Percentiles rank a stretch among this genome's conserved stretches.
Conservation (phyloP, 495 filamentous ascomycete species). For the Darksidea phi region DNA sequence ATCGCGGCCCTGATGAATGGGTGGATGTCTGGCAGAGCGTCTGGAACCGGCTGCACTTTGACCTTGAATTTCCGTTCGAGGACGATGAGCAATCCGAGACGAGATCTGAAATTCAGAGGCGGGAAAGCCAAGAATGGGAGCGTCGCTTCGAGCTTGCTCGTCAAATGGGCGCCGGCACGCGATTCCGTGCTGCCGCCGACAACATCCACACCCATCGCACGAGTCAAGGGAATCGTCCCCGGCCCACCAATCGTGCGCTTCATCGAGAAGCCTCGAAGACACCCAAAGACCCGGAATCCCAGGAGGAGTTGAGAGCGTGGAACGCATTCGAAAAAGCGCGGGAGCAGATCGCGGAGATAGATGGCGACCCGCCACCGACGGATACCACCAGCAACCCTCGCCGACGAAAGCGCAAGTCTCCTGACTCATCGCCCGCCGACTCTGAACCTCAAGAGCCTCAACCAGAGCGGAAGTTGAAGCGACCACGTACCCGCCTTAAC, state of each 20-base stretch:
- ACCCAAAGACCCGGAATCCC: constrained; percentile 62
- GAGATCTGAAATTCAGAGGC: constrained; percentile 54
- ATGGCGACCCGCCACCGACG: constrained; percentile 7
- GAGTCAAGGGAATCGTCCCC: not conserved
- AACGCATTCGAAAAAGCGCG: constrained; percentile 82
- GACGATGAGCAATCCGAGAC: constrained; percentile 66
- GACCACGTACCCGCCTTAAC: constrained; percentile 69
- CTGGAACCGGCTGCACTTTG: constrained; percentile 66
- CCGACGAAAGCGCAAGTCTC: constrained; percentile 75
- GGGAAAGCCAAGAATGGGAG: constrained; percentile 72
- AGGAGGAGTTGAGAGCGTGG: constrained; percentile 83
- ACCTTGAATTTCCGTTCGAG: constrained; percentile 87
- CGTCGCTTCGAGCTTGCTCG: constrained; percentile 76
- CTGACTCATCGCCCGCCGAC: constrained; percentile 66
- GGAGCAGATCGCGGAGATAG: constrained; percentile 48
- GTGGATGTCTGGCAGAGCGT: constrained; percentile 69
- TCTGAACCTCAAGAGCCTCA: constrained; percentile 61
- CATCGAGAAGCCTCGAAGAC: constrained; percentile 42
- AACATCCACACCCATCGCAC: constrained; percentile 11
- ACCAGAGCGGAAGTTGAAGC: constrained; percentile 76
- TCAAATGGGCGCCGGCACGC: constrained; percentile 61
- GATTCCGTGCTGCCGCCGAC: constrained; percentile 60
- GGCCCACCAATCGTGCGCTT: constrained; percentile 8
- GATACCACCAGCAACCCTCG: constrained; percentile 44
- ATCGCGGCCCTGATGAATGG: constrained; percentile 50